These are phyloP conservation scores for Flaveria ramosissima DNA, from an alignment of 129 eudicot species.

Conservation along the genomic window DNA sequence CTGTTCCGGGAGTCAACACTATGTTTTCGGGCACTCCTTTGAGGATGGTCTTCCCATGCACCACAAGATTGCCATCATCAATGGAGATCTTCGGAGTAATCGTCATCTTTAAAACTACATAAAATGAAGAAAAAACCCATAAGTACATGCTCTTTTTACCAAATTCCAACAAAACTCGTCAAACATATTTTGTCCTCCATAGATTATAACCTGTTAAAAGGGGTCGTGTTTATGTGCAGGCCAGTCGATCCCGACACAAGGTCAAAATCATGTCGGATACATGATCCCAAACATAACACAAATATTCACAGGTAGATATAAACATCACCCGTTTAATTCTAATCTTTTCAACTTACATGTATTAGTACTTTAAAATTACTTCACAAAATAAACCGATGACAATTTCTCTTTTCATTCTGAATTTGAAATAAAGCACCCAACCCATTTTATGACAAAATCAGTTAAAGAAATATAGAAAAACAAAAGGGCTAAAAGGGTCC, in stretches of 20 bases:
- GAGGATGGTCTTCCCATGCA: slow-evolving; percentile 85
- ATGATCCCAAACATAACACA: neutral
- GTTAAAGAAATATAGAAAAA: too few species aligned
- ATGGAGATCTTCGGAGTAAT: slow-evolving; percentile 79
- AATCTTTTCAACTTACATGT: neutral
- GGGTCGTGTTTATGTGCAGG: neutral
- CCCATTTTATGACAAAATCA: too few species aligned
- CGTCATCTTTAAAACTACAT: slow-evolving; percentile 72
- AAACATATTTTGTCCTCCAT: neutral
- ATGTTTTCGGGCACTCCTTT: slow-evolving; percentile 83
- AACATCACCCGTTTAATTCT: too few species aligned
- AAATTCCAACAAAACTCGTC: neutral
- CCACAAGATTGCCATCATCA: slow-evolving; percentile 76
- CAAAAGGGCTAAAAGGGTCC: too few species aligned
- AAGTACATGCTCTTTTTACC: neutral
- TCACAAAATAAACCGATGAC: too few species aligned
- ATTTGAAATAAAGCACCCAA: too few species aligned
- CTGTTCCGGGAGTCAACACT: slow-evolving; percentile 74
- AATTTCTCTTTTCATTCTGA: too few species aligned
- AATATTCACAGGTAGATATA: neutral
- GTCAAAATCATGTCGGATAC: neutral
- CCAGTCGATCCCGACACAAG: neutral
- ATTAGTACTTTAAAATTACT: neutral
- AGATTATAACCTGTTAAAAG: neutral
- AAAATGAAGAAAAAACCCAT: slow-evolving; percentile 4